Conservation (phyloP, 305 asterid species). For the Fraxinus latifolia region DNA sequence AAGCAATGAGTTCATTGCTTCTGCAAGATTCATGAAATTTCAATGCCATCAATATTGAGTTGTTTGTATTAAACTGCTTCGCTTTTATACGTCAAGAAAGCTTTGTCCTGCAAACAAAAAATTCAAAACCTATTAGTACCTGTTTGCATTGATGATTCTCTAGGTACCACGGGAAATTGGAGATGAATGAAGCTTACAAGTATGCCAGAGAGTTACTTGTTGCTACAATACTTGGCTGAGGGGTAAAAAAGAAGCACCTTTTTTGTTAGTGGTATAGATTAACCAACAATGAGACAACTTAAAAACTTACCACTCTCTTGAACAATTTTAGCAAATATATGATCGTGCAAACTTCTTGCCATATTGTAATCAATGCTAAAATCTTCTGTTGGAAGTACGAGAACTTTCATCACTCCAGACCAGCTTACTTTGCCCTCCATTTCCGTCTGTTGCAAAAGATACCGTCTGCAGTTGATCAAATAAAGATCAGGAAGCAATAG, state of each 20-base stretch:
- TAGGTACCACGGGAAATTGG: not conserved
- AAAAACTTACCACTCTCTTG: slow-evolving; percentile 7
- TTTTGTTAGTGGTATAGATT: slow-evolving; percentile 15
- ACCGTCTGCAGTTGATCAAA: slow-evolving; percentile 58
- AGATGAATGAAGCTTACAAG: slow-evolving; percentile 21
- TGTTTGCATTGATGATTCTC: slow-evolving; percentile 6
- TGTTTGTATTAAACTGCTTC: not conserved
- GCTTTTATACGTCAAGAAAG: not conserved
- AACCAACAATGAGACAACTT: slow-evolving; percentile 16
- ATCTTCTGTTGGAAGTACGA: slow-evolving; percentile 45
- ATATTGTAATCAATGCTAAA: slow-evolving; percentile 34
- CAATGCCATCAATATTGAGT: not conserved
- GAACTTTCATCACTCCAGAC: slow-evolving; percentile 60
- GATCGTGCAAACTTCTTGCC: slow-evolving; percentile 18
- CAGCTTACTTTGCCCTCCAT: slow-evolving; percentile 83
- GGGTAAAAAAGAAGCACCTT: slow-evolving; percentile 25
- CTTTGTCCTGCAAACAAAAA: not conserved
- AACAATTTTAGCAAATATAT: not conserved
- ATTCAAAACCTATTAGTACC: not conserved
- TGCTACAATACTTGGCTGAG: slow-evolving; percentile 19
- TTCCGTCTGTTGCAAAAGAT: slow-evolving; percentile 69
- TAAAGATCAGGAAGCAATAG: slow-evolving; percentile 24
- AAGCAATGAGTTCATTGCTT: not conserved
- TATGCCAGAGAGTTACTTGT: slow-evolving; percentile 23
- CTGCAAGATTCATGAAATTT: not conserved